Conservation (phyloP, 2,329 filamentous ascomycete genomes). For the Bisporella sp. region DNA sequence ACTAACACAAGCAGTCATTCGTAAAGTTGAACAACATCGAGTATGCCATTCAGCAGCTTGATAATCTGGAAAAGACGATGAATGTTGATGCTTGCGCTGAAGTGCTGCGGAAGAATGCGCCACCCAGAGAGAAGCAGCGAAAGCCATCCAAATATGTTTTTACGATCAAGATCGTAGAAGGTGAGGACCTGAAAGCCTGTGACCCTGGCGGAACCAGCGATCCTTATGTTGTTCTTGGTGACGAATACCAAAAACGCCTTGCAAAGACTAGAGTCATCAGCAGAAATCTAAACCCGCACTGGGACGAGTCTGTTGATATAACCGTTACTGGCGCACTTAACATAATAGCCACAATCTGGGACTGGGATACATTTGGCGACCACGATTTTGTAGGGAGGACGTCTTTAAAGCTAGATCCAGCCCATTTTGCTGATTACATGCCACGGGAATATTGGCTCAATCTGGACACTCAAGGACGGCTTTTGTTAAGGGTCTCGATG, state of each 20-base stretch:
- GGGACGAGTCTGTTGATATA: conserved; percentile 96
- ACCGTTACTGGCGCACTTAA: conserved; percentile 88
- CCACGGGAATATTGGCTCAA: conserved; percentile 97
- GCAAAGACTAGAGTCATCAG: conserved; percentile 92
- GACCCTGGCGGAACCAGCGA: conserved; percentile 92
- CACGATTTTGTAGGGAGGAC: conserved; percentile 96
- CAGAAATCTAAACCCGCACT: conserved; percentile 83
- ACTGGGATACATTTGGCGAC: conserved; percentile 94
- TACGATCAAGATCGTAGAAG: conserved; percentile 97
- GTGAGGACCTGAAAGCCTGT: conserved; percentile 95
- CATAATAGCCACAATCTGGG: conserved; percentile 95
- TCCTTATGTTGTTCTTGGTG: conserved; percentile 92
- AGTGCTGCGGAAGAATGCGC: conserved; percentile 68
- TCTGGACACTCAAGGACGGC: conserved; percentile 85
- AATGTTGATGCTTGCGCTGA: conserved; percentile 88
- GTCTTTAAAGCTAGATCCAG: conserved; percentile 96
- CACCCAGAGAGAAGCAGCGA: conserved; percentile 55
- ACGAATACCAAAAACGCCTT: conserved; percentile 95
- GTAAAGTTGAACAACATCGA: conserved; percentile 98
- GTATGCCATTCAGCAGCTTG: conserved; percentile 85
- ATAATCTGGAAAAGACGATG: conserved; percentile 82
- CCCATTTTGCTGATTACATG: conserved; percentile 92
- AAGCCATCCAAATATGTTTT: conserved; percentile 89
- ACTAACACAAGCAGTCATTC: conserved; percentile 58
- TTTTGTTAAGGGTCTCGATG: conserved; percentile 92